Evolutionary conservation across 306 rosid genomes (phyloP).

Genomic region (Lagenaria siceraria): DNA sequence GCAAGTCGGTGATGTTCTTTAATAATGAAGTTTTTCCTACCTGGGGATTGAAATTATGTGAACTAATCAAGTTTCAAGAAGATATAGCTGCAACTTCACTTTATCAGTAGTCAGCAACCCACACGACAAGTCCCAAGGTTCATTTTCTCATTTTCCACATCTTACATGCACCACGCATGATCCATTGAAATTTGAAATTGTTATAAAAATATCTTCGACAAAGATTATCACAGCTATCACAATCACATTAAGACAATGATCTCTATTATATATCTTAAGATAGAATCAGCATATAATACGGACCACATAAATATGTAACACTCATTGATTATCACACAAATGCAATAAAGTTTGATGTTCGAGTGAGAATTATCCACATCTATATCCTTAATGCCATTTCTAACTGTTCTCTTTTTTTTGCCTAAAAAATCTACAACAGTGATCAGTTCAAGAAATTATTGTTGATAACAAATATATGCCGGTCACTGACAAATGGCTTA

Average conservation of each 20-base stretch:
- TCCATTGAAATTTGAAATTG: constrained; percentile 1
- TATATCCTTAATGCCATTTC: not conserved
- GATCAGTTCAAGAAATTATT: not conserved
- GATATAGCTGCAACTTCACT: not conserved
- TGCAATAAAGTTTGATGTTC: not conserved
- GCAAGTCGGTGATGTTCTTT: not conserved
- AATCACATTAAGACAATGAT: not conserved
- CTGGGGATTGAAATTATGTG: not conserved
- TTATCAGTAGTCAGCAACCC: not conserved
- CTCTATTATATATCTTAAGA: not conserved
- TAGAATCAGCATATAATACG: constrained; percentile 1
- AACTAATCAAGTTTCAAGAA: constrained; percentile 8
- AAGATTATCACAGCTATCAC: constrained; percentile 1
- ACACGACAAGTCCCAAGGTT: not conserved
- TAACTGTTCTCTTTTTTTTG: not conserved
- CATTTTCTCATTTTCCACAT: not conserved
- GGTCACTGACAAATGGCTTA: not conserved
- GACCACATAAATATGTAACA: constrained; percentile 9
- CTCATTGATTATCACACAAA: not conserved
- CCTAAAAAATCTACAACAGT: not conserved
- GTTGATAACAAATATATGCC: not conserved
- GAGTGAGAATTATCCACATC: not conserved
- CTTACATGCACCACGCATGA: constrained; percentile 1
- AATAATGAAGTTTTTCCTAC: not conserved
- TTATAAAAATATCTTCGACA: constrained; percentile 1